phyloP scores from a whole-genome alignment of 768 basidiomycete species.

The Suillus americanus region DNA sequence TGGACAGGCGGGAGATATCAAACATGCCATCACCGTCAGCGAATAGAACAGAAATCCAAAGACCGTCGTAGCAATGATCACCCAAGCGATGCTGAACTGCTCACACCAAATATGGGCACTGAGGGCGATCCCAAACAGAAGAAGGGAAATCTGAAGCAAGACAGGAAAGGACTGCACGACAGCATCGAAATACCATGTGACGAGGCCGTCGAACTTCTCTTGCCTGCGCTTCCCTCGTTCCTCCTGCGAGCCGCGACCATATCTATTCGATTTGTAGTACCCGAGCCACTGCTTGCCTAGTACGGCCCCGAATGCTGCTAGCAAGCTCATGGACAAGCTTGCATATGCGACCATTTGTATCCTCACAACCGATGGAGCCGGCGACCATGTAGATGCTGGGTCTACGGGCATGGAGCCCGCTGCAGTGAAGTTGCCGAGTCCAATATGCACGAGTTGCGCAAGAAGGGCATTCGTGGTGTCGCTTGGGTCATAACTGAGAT shows the following conservation, averaged over 20 bases:
- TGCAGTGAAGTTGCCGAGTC: not conserved
- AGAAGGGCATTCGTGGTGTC: slow-evolving; percentile 14
- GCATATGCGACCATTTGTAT: not conserved
- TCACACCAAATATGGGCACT: not conserved
- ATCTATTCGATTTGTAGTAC: not conserved
- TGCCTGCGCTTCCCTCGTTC: slow-evolving; percentile 12
- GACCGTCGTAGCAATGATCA: not conserved
- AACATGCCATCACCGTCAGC: slow-evolving; percentile 1
- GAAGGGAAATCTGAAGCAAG: slow-evolving; percentile 11
- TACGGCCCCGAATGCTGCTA: slow-evolving; percentile 7
- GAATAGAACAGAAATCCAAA: slow-evolving; percentile 2
- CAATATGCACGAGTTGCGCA: slow-evolving; percentile 5
- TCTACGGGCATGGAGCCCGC: not conserved
- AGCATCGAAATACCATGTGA: slow-evolving; percentile 12
- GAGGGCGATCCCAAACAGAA: slow-evolving; percentile 13
- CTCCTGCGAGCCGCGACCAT: slow-evolving; percentile 7
- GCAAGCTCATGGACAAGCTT: not conserved
- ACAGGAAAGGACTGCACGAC: slow-evolving; percentile 13
- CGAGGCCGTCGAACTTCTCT: slow-evolving; percentile 10
- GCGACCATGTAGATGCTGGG: not conserved
- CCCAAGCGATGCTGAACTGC: not conserved
- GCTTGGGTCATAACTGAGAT: slow-evolving; percentile 12
- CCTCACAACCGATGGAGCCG: rapidly evolving
- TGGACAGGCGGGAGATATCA: not conserved
- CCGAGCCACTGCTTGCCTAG: slow-evolving; percentile 17